Conservation (phyloP, 257 asterid species). For the Nicotiana otophora region DNA sequence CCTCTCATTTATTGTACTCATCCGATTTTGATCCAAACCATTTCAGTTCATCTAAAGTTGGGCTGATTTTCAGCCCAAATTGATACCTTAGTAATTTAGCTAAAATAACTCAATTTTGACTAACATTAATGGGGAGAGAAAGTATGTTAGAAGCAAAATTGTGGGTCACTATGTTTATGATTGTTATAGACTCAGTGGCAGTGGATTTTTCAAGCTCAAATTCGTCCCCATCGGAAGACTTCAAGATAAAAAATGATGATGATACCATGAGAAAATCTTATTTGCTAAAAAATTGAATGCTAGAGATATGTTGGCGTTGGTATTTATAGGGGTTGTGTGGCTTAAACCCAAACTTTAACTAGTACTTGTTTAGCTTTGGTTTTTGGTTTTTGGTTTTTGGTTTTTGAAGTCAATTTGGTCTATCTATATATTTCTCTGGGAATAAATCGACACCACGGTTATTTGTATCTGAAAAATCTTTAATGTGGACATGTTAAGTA, state of each 20-base stretch:
- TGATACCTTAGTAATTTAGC: no score
- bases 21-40: no score
- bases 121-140: neutral
- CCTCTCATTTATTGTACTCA: no score
- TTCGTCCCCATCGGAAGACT: neutral
- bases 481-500: no score
- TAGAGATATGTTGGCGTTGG: neutral
- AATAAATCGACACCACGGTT: no score
- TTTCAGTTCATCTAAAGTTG: no score
- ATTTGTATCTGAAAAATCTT: no score
- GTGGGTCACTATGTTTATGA: neutral
- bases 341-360: neutral
- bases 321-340: neutral
- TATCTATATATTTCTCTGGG: no score
- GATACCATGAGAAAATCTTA: neutral
- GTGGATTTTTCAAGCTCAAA: neutral
- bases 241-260: neutral
- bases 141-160: neutral
- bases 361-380: neutral
- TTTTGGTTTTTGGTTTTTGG: neutral
- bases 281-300: neutral
- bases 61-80: no score
- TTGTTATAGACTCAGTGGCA: neutral
- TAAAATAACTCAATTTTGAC: no score
- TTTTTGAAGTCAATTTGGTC: neutral